Percentiles rank a stretch among this genome's conserved stretches.
Evolutionary conservation across 352 stramenopile genomes (phyloP).

Genomic region (Globisporangium viniferum): DNA sequence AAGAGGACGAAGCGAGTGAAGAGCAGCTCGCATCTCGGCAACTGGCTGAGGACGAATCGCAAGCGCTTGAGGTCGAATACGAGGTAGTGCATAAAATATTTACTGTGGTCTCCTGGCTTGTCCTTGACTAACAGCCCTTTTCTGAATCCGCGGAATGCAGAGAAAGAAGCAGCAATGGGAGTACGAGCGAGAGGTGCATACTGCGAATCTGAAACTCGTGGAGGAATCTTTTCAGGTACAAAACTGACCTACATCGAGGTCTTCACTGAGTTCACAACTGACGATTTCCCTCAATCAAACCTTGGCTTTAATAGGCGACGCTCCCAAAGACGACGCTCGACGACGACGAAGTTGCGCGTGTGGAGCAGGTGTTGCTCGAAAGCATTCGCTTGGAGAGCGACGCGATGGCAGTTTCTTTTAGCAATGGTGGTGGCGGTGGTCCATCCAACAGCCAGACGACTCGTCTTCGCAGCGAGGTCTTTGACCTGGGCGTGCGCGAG

Average conservation of each 20-base stretch:
- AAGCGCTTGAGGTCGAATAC: slow-evolving; percentile 9
- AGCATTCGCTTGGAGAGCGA: neutral
- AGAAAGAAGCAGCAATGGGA: slow-evolving; percentile 15
- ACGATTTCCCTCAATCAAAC: neutral
- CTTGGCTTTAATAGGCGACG: neutral
- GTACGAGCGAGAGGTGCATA: neutral
- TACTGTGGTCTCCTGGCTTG: neutral
- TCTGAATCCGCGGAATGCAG: neutral
- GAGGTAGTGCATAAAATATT: neutral
- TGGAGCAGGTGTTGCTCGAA: slow-evolving; percentile 14
- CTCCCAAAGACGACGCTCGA: slow-evolving; percentile 9
- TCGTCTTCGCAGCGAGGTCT: slow-evolving; percentile 41
- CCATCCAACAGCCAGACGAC: slow-evolving; percentile 10
- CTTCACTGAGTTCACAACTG: neutral
- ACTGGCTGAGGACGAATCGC: neutral
- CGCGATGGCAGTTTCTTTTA: slow-evolving; percentile 12
- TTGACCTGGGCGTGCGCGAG: slow-evolving; percentile 53
- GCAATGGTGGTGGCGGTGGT: slow-evolving; percentile 13
- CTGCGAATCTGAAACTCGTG: neutral
- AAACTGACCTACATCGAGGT: neutral
- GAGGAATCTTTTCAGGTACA: slow-evolving; percentile 8
- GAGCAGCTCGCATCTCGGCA: neutral
- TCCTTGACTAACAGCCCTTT: neutral
- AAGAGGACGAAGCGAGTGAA: neutral
- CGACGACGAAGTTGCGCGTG: slow-evolving; percentile 4